Percentiles rank a stretch among this genome's conserved stretches.
phyloP scores from a whole-genome alignment of 805 yeast species.

The Kregervanrija delftensis region DNA sequence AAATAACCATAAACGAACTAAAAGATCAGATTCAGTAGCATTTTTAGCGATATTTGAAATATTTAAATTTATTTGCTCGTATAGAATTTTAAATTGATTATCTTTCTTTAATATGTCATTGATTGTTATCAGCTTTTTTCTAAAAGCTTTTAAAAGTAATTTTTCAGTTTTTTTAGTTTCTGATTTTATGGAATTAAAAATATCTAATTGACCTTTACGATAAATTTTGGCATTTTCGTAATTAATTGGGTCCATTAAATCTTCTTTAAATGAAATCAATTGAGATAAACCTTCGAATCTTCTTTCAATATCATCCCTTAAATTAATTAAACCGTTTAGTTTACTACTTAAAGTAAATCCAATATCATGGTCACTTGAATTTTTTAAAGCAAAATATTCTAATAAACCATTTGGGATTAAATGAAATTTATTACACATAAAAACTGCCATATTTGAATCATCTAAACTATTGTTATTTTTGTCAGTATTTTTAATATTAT shows the following conservation, averaged over 20 bases:
- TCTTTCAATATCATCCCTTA: conserved; percentile 45
- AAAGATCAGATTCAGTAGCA: conserved; percentile 12
- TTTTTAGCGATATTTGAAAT: conserved; percentile 7
- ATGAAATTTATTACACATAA: conserved; percentile 22
- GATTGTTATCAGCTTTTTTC: conserved; percentile 18
- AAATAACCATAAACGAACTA: conserved; percentile 20
- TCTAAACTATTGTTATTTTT: not conserved
- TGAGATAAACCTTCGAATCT: conserved; percentile 29
- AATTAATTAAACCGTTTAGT: conserved; percentile 55
- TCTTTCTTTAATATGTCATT: conserved; percentile 21
- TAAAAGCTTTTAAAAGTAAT: conserved; percentile 27
- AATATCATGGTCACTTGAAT: conserved; percentile 41
- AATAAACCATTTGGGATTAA: conserved; percentile 40
- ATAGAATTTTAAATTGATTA: conserved; percentile 7
- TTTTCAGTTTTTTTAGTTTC: conserved; percentile 38
- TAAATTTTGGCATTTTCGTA: conserved; percentile 28
- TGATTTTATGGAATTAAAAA: conserved; percentile 32
- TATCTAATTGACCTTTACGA: conserved; percentile 33
- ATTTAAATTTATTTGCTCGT: conserved; percentile 3
- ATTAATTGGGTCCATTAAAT: conserved; percentile 6
- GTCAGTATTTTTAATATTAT: conserved; percentile 1
- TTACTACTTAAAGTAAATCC: conserved; percentile 41
- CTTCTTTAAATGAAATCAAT: conserved; percentile 5
- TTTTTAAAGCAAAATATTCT: conserved; percentile 40
- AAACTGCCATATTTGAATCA: conserved; percentile 11